Evolutionary conservation across 73 alveolate genomes (phyloP).

Genomic region (Uronychia setigera): DNA sequence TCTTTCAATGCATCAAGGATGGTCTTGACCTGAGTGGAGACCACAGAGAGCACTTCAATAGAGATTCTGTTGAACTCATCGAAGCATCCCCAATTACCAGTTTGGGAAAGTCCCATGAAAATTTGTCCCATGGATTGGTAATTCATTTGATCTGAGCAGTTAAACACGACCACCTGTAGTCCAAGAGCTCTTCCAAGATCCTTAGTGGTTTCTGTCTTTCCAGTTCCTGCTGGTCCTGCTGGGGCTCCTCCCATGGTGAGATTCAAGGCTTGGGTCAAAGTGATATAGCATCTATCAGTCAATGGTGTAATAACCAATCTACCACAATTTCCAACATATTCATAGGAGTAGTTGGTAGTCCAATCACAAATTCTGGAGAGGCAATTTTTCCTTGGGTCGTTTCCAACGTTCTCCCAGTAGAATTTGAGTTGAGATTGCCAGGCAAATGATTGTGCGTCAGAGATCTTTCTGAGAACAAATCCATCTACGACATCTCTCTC

Average conservation of each 20-base stretch:
- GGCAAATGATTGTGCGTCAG: constrained; percentile 86
- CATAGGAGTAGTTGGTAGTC: constrained; percentile 97
- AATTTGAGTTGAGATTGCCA: constrained; percentile 99
- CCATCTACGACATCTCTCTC: constrained; percentile 99
- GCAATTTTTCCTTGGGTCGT: constrained; percentile 92
- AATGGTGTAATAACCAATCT: constrained; percentile 99
- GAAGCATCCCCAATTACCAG: constrained; percentile 99
- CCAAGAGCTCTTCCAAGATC: constrained; percentile 99
- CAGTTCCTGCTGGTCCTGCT: constrained; percentile 99
- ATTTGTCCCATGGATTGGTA: constrained; percentile 98
- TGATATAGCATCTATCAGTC: constrained; percentile 99
- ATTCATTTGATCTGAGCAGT: constrained; percentile 99
- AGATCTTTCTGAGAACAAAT: constrained; percentile 81
- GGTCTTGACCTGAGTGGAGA: constrained; percentile 96
- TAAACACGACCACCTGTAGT: constrained; percentile 97
- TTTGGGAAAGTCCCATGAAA: constrained; percentile 99
- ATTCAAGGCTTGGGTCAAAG: constrained; percentile 98
- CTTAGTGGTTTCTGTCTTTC: constrained; percentile 95
- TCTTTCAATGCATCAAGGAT: constrained; percentile 97
- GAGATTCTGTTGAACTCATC: constrained; percentile 99
- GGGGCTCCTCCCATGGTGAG: constrained; percentile 99
- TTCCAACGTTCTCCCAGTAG: constrained; percentile 87
- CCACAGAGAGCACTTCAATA: constrained; percentile 99
- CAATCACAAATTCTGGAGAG: constrained; percentile 98
- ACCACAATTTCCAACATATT: constrained; percentile 99